A percentile compares a stretch with the other conserved stretches of the same genome.
Evolutionary conservation across 306 rosid genomes (phyloP).

Genomic region (Cucurbita maxima): DNA sequence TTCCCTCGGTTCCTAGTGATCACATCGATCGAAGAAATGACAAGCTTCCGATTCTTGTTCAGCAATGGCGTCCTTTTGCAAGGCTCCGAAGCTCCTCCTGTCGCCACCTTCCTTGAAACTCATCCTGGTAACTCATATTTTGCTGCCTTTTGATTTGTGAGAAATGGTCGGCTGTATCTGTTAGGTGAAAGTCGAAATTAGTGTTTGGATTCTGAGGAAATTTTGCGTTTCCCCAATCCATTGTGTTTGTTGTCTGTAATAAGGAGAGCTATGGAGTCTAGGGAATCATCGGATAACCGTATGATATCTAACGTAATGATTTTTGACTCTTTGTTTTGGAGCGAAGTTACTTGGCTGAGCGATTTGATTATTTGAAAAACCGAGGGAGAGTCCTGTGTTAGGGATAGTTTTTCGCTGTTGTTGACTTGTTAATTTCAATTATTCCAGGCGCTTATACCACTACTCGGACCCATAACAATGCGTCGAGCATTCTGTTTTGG

Average conservation of each 20-base stretch:
- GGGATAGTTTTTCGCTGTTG: background rate
- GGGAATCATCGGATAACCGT: background rate
- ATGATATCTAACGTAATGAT: background rate
- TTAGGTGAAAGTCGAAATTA: background rate
- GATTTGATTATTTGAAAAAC: background rate
- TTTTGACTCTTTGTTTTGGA: no score
- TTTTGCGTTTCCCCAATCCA: background rate
- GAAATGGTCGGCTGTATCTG: background rate
- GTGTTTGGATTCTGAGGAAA: background rate
- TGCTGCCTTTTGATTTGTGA: background rate
- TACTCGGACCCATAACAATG: slow-evolving; percentile 60
- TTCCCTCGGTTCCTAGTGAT: background rate
- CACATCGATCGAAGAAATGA: background rate
- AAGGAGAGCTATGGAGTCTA: background rate
- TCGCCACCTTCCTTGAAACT: slow-evolving; percentile 42
- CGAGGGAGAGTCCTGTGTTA: background rate
- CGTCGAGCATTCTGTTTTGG: slow-evolving; percentile 63
- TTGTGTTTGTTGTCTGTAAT: background rate
- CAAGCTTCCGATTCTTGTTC: slow-evolving; percentile 12
- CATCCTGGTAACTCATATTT: slow-evolving; percentile 39
- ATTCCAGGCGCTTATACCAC: slow-evolving; percentile 81
- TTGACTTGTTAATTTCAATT: background rate
- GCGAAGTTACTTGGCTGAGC: background rate
- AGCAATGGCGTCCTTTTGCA: slow-evolving; percentile 41
- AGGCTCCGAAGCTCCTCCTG: slow-evolving; percentile 38